Conservation (phyloP, 306 rosid genomes). For the Casuarina glauca region DNA sequence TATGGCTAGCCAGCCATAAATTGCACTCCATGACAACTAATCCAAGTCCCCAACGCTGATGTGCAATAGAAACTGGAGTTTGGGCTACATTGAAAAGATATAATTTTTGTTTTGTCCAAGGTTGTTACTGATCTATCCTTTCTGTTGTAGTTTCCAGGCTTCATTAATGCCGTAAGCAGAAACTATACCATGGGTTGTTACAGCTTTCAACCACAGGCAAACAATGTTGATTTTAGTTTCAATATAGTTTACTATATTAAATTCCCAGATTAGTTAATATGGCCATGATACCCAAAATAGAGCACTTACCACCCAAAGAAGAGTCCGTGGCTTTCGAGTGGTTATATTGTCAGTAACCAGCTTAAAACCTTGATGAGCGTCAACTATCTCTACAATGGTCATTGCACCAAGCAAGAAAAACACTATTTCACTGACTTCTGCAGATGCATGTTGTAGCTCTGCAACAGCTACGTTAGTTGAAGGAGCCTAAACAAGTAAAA, state of each 20-base stretch:
- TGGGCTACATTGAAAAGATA: not conserved
- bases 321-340: conserved; percentile 83
- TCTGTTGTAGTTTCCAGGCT: not conserved
- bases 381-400: conserved; percentile 93
- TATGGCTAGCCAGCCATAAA: not conserved
- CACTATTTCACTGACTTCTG: conserved; percentile 95
- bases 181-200: not conserved
- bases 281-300: conserved; percentile 19
- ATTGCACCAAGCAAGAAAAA: conserved; percentile 96
- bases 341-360: conserved; percentile 89
- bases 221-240: conserved; percentile 15
- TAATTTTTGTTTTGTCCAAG: not conserved
- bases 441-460: conserved; percentile 83
- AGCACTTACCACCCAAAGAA: conserved; percentile 94
- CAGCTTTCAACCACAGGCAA: not conserved
- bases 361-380: conserved; percentile 98
- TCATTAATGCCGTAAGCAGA: not conserved
- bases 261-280: conserved; percentile 10
- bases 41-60: not conserved
- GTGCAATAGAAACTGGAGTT: not conserved
- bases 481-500: conserved; percentile 64
- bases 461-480: conserved; percentile 87
- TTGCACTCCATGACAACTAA: not conserved
- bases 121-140: not conserved
- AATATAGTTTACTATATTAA: conserved; percentile 2